phyloP scores from a whole-genome alignment of 73 alveolate genomes.

The Blepharisma stoltei region DNA sequence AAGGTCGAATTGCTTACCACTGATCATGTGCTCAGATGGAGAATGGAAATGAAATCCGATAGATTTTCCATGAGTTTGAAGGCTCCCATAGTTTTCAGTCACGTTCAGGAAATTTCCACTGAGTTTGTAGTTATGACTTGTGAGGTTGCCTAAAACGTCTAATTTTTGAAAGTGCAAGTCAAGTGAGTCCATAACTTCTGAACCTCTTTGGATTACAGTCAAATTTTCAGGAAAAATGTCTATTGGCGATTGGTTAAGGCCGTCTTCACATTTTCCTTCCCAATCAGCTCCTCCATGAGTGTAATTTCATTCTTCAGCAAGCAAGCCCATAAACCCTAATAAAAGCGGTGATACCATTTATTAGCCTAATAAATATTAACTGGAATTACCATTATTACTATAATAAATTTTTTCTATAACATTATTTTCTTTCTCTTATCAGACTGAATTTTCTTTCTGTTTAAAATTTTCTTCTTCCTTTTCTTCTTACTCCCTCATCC shows the following conservation, averaged over 20 bases:
- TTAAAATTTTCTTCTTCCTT: too few relatives aligned
- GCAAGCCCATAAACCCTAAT: too few relatives aligned
- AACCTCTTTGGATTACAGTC: not conserved
- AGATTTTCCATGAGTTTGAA: constrained; percentile 13
- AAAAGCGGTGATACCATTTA: too few relatives aligned
- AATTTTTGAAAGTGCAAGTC: not conserved
- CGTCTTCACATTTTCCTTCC: constrained; percentile 3
- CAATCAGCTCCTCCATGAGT: not conserved
- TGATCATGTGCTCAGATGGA: constrained; percentile 52
- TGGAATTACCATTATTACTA: too few relatives aligned
- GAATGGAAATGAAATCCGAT: constrained; percentile 57
- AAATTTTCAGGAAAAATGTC: not conserved
- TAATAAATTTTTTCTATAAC: too few relatives aligned
- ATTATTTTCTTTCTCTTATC: too few relatives aligned
- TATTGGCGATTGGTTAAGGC: constrained; percentile 25
- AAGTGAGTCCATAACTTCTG: not conserved
- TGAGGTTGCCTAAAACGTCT: not conserved
- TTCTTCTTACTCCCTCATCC: too few relatives aligned
- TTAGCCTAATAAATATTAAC: too few relatives aligned
- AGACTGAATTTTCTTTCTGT: too few relatives aligned
- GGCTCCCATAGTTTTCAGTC: constrained; percentile 25
- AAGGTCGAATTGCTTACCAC: constrained; percentile 45
- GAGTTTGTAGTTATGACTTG: not conserved
- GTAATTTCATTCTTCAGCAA: constrained; percentile 17
- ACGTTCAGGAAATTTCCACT: constrained; percentile 35